phyloP scores from a whole-genome alignment of 2,329 filamentous ascomycete species.

The Penicillium sp. region DNA sequence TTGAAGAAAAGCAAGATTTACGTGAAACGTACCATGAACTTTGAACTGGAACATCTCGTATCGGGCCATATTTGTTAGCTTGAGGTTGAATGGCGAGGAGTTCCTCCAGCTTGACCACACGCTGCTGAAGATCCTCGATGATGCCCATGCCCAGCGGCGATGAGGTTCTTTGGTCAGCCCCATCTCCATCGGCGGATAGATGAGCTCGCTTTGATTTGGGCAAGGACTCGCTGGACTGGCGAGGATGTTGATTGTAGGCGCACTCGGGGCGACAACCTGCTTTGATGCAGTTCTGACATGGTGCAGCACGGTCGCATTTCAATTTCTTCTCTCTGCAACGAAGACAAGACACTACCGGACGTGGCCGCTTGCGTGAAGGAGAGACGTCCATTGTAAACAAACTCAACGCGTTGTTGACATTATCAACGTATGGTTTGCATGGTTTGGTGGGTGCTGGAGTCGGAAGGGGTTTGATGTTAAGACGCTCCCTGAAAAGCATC shows the following conservation, averaged over 20 bases:
- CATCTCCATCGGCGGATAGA: background rate
- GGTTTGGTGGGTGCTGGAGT: background rate
- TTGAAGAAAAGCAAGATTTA: background rate
- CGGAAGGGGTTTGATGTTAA: background rate
- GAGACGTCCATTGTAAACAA: conserved; percentile 5
- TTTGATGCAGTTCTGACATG: conserved; percentile 27
- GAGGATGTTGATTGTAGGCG: conserved; percentile 17
- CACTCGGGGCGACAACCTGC: conserved; percentile 18
- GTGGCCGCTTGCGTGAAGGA: conserved; percentile 21
- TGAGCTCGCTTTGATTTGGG: conserved; percentile 12
- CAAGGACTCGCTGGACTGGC: background rate
- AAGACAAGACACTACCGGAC: conserved; percentile 27
- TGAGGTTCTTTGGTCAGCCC: background rate
- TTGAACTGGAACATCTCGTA: background rate
- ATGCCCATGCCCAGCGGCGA: conserved; percentile 12
- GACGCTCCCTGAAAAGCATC: background rate
- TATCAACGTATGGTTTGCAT: too few species aligned
- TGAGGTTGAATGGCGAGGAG: conserved; percentile 9
- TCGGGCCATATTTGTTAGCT: background rate
- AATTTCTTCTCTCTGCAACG: conserved; percentile 30
- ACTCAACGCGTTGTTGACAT: background rate
- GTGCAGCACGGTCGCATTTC: conserved; percentile 25
- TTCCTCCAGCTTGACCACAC: conserved; percentile 21
- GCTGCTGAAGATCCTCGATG: conserved; percentile 26
- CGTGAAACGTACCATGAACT: conserved; percentile 4